phyloP scores from a whole-genome alignment of 129 eudicot genomes.

The Lactuca sativa region DNA sequence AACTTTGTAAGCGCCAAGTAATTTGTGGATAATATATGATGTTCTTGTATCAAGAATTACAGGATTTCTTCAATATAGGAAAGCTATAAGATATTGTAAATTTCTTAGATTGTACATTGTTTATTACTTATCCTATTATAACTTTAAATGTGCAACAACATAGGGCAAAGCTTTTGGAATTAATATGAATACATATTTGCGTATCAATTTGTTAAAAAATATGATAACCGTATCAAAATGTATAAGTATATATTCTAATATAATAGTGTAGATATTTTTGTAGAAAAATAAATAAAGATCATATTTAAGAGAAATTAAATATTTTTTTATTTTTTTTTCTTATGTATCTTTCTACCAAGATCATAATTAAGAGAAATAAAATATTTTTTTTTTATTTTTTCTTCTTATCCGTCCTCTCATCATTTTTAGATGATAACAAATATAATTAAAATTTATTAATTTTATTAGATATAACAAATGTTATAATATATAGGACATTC shows the following conservation, averaged over 20 bases:
- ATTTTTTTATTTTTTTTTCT: too few species aligned
- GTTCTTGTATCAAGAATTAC: neutral
- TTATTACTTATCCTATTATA: neutral
- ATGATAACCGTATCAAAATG: neutral
- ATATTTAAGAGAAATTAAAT: too few species aligned
- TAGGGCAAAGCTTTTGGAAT: too few species aligned
- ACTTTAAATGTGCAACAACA: neutral
- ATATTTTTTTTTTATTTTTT: too few species aligned
- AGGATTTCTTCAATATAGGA: neutral
- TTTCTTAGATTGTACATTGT: neutral
- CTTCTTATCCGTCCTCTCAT: too few species aligned
- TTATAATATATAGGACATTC: too few species aligned
- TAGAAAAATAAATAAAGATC: too few species aligned
- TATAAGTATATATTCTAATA: neutral
- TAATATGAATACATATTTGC: neutral
- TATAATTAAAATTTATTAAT: too few species aligned
- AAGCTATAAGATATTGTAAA: neutral
- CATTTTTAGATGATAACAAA: too few species aligned
- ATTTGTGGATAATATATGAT: slow-evolving; percentile 10
- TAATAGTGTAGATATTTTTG: neutral
- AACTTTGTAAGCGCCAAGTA: slow-evolving; percentile 8
- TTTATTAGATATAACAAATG: too few species aligned
- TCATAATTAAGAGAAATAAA: too few species aligned
- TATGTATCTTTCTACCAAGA: too few species aligned
- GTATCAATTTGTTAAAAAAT: neutral